Conservation (phyloP, 805 yeast genomes). For the Pichia phayaonensis region DNA sequence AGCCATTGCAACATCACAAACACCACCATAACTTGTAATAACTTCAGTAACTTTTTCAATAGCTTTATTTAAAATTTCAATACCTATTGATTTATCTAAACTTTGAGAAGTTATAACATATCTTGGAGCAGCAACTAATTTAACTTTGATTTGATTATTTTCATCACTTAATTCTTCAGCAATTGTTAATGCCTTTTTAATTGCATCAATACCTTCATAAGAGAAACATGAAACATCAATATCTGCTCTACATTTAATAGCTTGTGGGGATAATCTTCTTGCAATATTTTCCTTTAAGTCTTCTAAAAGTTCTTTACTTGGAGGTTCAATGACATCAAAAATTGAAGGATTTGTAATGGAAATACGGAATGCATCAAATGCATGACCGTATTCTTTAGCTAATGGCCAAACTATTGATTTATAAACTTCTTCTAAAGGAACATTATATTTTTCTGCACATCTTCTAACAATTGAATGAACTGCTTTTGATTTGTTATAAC, state of each 20-base stretch:
- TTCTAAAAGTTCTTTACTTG: conserved; percentile 65
- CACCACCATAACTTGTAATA: conserved; percentile 72
- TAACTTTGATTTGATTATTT: conserved; percentile 81
- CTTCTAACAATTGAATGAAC: conserved; percentile 98
- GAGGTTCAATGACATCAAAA: conserved; percentile 63
- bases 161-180: conserved; percentile 84
- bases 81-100: conserved; percentile 84
- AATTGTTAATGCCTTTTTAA: conserved; percentile 76
- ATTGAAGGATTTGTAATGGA: conserved; percentile 88
- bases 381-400: conserved; percentile 91
- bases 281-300: conserved; percentile 84
- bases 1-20: conserved; percentile 89
- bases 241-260: conserved; percentile 97
- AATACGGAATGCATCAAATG: conserved; percentile 93
- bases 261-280: conserved; percentile 94
- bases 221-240: conserved; percentile 95
- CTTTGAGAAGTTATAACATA: conserved; percentile 91
- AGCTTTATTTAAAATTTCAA: conserved; percentile 70
- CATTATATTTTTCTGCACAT: conserved; percentile 93
- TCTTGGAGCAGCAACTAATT: conserved; percentile 94
- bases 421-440: conserved; percentile 79
- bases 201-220: conserved; percentile 97
- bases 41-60: conserved; percentile 66
- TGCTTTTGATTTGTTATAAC: conserved; percentile 93
- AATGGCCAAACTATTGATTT: conserved; percentile 95